Base-by-base conservation (phyloP, 1,139 yeast species). In the Magnusiomyces fungicola region DNA sequence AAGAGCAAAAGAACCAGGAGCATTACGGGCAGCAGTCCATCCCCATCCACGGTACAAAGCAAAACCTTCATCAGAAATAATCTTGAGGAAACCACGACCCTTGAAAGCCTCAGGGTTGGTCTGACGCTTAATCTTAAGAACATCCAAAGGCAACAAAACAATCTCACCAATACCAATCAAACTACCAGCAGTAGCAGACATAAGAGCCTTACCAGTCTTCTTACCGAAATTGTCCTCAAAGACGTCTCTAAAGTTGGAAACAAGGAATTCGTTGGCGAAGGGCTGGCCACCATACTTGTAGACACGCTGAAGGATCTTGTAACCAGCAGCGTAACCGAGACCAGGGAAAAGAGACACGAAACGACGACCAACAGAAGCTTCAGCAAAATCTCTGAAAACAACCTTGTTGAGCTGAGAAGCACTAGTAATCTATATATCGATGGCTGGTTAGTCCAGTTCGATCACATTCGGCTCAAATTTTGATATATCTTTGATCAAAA, bases 261-360 rank as follows among this genome's bases (percentile, higher is more conserved):
- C 78, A 66, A 92, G 76, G 65, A 83, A 87, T 70, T 92, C 99
- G 66, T 90, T 92, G 56, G 94, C 99, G 65, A 89, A 90, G 50
- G 99, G 98, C 71, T 92, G 99, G 48, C 99, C 99, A 65, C 98
- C 97, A 68, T 94, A 92, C 71, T 92, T 92, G 78, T 94, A 92
- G 49, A 92, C 97, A 73, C 99, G 83, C 72, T 92, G 99, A 63
- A 92, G 76, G 61, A 92, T 84, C 74, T 92, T 92, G 77, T 92
- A 92, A 59, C 90, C 87, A 45, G 98, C 98, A 58, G 98, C 98
- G 64, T 94, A 92, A 24, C 98, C 98, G 58, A 92, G 78, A 65
- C 99, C 99, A 16, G 99, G 98, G 74, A 92, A 92, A 58, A 92
- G 76, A 14, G 97, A 84, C 58, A 88, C 72, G 45, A 87, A 65